These are phyloP conservation scores for Sonneratia caseolaris DNA, from an alignment of 345 rosid genomes.

Conservation along the genomic window DNA sequence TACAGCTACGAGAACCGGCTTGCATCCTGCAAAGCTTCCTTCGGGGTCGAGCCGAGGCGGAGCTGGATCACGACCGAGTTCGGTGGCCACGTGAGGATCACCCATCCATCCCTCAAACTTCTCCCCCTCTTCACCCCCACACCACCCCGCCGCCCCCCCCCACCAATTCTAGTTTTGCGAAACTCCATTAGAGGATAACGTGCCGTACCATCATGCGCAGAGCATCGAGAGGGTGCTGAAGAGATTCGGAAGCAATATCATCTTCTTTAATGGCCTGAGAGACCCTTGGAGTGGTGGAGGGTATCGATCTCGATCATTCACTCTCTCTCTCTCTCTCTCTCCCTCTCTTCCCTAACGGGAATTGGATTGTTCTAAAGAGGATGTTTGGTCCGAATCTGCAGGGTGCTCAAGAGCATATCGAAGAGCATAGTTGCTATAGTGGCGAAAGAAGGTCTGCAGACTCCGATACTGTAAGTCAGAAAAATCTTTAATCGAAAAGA, in stretches of 20 bases:
- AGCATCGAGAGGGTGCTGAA: conserved; percentile 33
- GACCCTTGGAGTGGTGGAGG: conserved; percentile 79
- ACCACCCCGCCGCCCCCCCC: too few species aligned
- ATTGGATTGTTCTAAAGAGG: background rate
- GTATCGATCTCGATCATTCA: conserved; percentile 10
- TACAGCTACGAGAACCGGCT: conserved; percentile 20
- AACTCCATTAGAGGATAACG: background rate
- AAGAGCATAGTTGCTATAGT: conserved; percentile 40
- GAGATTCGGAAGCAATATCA: conserved; percentile 50
- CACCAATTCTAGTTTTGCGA: background rate
- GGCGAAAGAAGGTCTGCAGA: conserved; percentile 35
- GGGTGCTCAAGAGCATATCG: conserved; percentile 44
- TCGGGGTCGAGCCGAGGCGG: conserved; percentile 29
- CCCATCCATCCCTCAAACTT: background rate
- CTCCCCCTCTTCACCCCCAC: background rate
- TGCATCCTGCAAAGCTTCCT: conserved; percentile 5
- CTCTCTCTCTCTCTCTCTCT: background rate
- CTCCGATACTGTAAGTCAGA: too few species aligned
- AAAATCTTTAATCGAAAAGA: too few species aligned
- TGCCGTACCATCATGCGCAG: conserved; percentile 11
- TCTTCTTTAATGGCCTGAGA: conserved; percentile 63
- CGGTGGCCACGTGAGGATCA: conserved; percentile 42
- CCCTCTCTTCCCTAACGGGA: background rate
- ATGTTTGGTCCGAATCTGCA: conserved; percentile 11
- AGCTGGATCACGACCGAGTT: conserved; percentile 40